A percentile compares a stretch with the other conserved stretches of the same genome.
Conservation (phyloP, 2,329 filamentous ascomycete genomes). For the Aureobasidium vineae region DNA sequence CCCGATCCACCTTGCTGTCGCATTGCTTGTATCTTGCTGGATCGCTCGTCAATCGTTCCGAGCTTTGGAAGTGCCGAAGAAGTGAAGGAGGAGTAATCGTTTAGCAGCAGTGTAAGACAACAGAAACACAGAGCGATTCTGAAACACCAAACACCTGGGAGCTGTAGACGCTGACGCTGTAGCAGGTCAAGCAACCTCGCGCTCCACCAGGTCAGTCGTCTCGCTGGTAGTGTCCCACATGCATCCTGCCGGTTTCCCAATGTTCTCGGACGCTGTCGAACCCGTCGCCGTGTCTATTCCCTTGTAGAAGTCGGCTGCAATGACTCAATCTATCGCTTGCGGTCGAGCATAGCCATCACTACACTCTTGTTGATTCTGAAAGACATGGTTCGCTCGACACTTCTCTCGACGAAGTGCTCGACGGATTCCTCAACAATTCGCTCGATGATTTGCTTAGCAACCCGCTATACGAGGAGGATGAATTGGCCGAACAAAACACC, state of each 20-base stretch:
- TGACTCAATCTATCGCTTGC: background rate
- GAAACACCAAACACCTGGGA: background rate
- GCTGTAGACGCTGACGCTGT: slow-evolving; percentile 22
- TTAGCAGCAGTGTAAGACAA: slow-evolving; percentile 19
- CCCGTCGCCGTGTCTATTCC: background rate
- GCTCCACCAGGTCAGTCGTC: slow-evolving; percentile 22
- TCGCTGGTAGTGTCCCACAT: background rate
- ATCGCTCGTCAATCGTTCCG: background rate
- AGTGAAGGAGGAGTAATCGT: background rate
- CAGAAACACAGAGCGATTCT: background rate
- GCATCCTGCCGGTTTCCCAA: background rate
- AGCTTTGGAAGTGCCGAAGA: background rate
- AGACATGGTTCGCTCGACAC: no score
- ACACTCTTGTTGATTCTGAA: background rate
- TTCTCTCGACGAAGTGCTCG: background rate
- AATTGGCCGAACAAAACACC: background rate
- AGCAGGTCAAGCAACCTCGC: slow-evolving; percentile 19
- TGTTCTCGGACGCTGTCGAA: background rate
- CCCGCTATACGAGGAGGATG: background rate
- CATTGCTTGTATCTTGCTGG: background rate
- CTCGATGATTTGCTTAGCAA: background rate
- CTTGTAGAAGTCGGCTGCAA: background rate
- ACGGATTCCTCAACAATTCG: background rate
- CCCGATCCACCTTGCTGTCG: slow-evolving; percentile 5
- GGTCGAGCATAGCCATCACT: background rate